Evolutionary conservation across 306 rosid genomes (phyloP), one percentile per base, ranked within the genome.

Genomic region (Heteromeles arbutifolia): DNA sequence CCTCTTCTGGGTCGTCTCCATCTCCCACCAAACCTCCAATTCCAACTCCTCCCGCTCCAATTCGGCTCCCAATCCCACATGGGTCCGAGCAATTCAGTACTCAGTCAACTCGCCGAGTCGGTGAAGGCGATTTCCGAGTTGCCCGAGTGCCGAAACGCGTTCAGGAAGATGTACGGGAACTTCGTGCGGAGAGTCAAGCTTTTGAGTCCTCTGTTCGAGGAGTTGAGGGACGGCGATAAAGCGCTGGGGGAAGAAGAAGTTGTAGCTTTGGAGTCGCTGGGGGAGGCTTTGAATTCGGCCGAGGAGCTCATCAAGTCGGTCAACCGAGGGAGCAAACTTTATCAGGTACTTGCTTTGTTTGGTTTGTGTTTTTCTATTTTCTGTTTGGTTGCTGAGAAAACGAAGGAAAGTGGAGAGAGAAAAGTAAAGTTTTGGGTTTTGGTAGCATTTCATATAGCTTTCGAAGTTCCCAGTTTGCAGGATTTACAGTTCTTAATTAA

Each of bases 141-240:
- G 52, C 85, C 98, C 0, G 99, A 96, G 75, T 90, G 92, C 65
- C 79, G 86, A 62, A 91, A 90, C 78, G 81, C 84, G 73, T 90
- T 87, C 77, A 88, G 82, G 88, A 89, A 76, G 84, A 78, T 90
- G 81, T 86, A 85, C 77, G 97, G 92, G 72, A 84, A 88, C 70
- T 75, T 92, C 86, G 88, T 89, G 77, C 87, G 99, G 44, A 87
- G 99, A 73, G 90, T 87, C 44, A 90, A 88, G 85, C 88, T 96
- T 1, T 66, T 96, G 88, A 90, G 98, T 61, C 99, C 99, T 78
- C 34, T 96, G 82, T 88, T 96, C 69, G 98, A 96, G 84, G 99
- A 96, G 76, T 81, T 92, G 85, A 96, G 87, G 77, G 99, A 92
- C 34, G 72, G 84, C 66, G 88, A 85, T 59, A 83, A 78, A 22